These are phyloP conservation scores for Draba incana DNA, from an alignment of 345 rosid genomes.

Conservation along the genomic window DNA sequence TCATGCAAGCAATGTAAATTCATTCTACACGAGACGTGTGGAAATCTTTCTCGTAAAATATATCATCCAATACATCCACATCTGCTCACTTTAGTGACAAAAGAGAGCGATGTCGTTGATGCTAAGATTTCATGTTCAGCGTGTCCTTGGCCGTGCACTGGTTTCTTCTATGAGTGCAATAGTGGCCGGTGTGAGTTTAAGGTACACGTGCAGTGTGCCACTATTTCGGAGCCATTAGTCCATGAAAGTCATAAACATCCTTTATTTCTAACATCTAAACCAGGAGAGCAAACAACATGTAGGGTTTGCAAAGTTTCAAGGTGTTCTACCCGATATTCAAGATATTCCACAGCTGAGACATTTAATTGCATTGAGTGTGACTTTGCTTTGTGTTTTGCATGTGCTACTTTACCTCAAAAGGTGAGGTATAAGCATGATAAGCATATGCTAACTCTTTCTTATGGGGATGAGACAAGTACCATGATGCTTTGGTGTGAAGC, in stretches of 20 bases:
- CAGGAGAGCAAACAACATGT: neutral
- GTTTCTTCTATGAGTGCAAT: neutral
- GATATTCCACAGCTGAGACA: neutral
- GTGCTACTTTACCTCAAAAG: neutral
- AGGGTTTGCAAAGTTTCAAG: neutral
- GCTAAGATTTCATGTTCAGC: neutral
- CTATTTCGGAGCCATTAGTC: neutral
- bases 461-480: neutral
- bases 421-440: constrained; percentile 16
- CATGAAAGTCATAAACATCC: too few species aligned
- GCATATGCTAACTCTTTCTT: constrained; percentile 1
- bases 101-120: neutral
- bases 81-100: too few species aligned
- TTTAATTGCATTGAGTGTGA: constrained; percentile 5
- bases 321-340: too few species aligned
- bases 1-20: neutral
- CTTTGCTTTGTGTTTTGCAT: neutral
- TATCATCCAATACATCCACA: neutral
- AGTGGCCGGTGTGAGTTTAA: neutral
- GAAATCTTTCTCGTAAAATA: neutral
- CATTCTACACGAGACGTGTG: constrained; percentile 8
- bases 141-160: neutral
- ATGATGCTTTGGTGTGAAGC: neutral
- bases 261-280: too few species aligned
- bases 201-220: neutral